These are phyloP conservation scores for Dendrobium officinale DNA, from an alignment of 106 monocot genomes.

Conservation along the genomic window DNA sequence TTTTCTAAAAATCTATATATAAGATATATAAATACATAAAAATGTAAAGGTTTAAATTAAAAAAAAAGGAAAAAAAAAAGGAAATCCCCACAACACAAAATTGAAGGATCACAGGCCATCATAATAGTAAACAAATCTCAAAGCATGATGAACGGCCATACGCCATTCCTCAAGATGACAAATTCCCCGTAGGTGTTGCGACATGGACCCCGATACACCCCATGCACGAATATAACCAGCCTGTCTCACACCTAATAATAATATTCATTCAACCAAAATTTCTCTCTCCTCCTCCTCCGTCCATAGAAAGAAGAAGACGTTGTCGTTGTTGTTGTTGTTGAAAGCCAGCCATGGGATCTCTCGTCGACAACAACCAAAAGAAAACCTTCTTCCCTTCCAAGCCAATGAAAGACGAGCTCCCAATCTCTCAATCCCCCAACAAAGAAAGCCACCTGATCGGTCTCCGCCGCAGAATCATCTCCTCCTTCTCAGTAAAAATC, in stretches of 20 bases:
- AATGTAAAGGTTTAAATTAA: too few relatives aligned
- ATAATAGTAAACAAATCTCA: too few relatives aligned
- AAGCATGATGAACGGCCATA: not conserved
- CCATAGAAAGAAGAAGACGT: not conserved
- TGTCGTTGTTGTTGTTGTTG: not conserved
- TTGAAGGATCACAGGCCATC: too few relatives aligned
- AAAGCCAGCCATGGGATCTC: constrained; percentile 24
- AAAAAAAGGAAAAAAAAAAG: too few relatives aligned
- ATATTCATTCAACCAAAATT: not conserved
- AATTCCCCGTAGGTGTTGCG: too few relatives aligned
- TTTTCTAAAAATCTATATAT: too few relatives aligned
- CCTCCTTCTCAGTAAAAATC: constrained; percentile 66
- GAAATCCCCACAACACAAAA: too few relatives aligned
- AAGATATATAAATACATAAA: too few relatives aligned
- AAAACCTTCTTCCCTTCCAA: constrained; percentile 49
- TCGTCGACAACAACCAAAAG: constrained; percentile 53
- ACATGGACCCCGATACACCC: not conserved
- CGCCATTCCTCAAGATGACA: not conserved
- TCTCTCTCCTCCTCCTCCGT: not conserved
- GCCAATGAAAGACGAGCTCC: constrained; percentile 56
- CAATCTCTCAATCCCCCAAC: constrained; percentile 24
- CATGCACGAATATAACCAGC: not conserved
- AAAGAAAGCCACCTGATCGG: constrained; percentile 26
- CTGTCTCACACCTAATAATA: not conserved
- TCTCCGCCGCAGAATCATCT: constrained; percentile 47